Conservation (phyloP, 2,329 filamentous ascomycete species). For the Penicillium sp. region DNA sequence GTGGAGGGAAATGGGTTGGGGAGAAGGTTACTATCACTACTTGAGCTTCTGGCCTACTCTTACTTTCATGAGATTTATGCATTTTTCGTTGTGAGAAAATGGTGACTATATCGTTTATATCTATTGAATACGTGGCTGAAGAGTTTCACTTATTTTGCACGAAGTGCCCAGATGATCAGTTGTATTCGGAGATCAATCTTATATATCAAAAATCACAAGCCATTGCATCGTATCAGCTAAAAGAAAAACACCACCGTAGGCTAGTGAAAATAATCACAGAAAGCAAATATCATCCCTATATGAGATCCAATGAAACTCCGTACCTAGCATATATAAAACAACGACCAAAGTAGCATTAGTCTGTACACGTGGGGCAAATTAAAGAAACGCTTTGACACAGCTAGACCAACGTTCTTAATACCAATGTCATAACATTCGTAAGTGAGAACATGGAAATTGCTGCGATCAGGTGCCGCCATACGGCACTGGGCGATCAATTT, state of each 20-base stretch:
- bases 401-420: background rate
- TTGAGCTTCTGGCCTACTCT: background rate
- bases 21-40: constrained; percentile 22
- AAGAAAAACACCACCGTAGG: background rate
- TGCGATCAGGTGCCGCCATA: constrained; percentile 18
- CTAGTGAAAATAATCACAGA: background rate
- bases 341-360: background rate
- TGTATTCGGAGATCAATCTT: background rate
- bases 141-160: background rate
- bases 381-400: background rate
- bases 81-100: background rate
- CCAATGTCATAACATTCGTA: constrained; percentile 20
- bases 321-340: constrained; percentile 1
- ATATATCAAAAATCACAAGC: background rate
- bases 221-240: background rate
- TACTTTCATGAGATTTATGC: too few species aligned
- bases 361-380: constrained; percentile 16
- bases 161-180: background rate
- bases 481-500: constrained; percentile 31
- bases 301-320: constrained; percentile 8
- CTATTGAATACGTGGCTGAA: background rate
- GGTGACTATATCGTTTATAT: background rate
- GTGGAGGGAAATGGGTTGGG: constrained; percentile 22
- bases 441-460: background rate
- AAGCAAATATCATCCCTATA: background rate